A percentile compares a stretch with the other conserved stretches of the same genome.
Conservation (phyloP, 768 basidiomycete genomes). For the Trametes meyenii region DNA sequence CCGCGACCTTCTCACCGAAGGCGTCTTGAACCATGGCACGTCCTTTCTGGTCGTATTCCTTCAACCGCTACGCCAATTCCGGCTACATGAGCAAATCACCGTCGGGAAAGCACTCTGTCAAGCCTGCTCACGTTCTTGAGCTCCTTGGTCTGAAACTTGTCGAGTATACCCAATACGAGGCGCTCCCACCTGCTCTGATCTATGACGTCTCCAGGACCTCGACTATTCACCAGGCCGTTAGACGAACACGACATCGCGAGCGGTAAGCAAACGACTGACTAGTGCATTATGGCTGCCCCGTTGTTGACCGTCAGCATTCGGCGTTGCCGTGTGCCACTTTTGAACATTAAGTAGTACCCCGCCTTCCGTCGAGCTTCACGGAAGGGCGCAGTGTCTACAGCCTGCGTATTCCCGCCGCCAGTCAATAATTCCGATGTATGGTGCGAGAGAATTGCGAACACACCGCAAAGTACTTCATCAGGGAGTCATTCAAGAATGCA, state of each 20-base stretch:
- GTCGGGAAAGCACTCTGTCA: too few relatives aligned
- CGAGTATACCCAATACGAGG: not conserved
- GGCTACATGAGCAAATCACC: too few relatives aligned
- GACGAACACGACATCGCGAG: not conserved
- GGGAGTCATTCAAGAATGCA: not conserved
- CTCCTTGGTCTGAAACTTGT: not conserved
- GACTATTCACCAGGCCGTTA: not conserved
- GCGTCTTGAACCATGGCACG: not conserved
- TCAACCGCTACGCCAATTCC: not conserved
- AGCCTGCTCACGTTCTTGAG: not conserved
- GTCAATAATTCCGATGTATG: not conserved
- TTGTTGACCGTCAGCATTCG: not conserved
- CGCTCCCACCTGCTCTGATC: too few relatives aligned
- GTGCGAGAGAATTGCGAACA: not conserved
- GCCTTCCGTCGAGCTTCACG: not conserved
- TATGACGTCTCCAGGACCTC: not conserved
- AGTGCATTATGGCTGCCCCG: not conserved
- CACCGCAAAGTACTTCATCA: conserved; percentile 5
- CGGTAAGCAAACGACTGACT: not conserved
- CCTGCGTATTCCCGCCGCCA: not conserved
- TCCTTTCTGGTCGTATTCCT: not conserved
- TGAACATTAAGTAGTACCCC: not conserved
- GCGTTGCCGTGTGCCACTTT: not conserved
- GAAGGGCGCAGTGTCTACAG: conserved; percentile 3
- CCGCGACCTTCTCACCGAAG: conserved; percentile 4